Conservation (phyloP, 2,329 filamentous ascomycete genomes). For the Triangularia setosa region DNA sequence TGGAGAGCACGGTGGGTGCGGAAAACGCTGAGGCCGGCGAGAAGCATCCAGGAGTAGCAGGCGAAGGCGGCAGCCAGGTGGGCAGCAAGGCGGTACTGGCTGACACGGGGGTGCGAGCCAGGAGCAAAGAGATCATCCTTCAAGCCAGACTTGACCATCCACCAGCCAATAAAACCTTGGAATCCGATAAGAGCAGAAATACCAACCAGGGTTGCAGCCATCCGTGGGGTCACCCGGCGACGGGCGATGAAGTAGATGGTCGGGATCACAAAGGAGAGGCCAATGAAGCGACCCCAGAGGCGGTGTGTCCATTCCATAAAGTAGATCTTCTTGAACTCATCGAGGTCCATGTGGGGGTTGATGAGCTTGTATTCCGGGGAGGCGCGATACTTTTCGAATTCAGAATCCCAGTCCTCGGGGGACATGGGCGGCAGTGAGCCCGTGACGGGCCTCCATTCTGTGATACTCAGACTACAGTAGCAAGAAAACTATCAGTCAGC, state of each 20-base stretch:
- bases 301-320: conserved; percentile 99
- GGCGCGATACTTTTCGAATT: conserved; percentile 87
- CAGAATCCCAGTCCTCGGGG: conserved; percentile 78
- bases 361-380: conserved; percentile 90
- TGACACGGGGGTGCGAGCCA: conserved; percentile 85
- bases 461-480: conserved; percentile 76
- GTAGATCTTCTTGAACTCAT: conserved; percentile 98
- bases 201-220: conserved; percentile 73
- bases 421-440: conserved; percentile 82
- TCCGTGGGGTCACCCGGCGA: conserved; percentile 70
- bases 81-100: conserved; percentile 86
- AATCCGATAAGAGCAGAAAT: conserved; percentile 90
- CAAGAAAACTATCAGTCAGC: not conserved
- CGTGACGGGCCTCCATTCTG: conserved; percentile 96
- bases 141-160: conserved; percentile 97
- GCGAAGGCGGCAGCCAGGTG: conserved; percentile 88
- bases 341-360: conserved; percentile 87
- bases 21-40: conserved; percentile 80
- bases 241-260: conserved; percentile 83
- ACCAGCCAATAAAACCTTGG: conserved; percentile 95
- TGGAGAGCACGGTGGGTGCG: conserved; percentile 69
- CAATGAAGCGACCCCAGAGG: conserved; percentile 89
- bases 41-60: conserved; percentile 92
- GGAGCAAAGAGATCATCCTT: conserved; percentile 94
- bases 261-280: conserved; percentile 82